Percentiles rank a stretch among this genome's conserved stretches.
Evolutionary conservation across 768 basidiomycete genomes (phyloP).

Genomic region (Suillus lakei): DNA sequence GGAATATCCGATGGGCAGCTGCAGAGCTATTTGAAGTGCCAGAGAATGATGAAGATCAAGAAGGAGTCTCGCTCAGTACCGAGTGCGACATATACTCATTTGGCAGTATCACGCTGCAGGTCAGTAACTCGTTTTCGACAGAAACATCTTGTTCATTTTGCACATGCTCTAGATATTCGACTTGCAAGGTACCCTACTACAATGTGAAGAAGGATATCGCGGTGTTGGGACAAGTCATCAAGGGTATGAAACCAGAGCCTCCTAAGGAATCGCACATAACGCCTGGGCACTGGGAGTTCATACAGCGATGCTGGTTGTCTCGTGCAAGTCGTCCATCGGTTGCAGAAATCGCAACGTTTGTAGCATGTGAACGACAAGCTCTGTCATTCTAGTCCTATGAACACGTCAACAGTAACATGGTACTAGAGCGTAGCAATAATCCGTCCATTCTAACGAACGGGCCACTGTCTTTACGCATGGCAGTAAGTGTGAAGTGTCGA

Average conservation of each 20-base stretch:
- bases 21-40: not conserved
- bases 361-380: not conserved
- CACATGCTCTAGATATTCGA: not conserved
- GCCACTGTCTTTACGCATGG: too few species aligned
- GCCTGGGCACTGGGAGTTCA: not conserved
- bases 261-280: not conserved
- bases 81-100: not conserved
- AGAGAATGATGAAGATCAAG: not conserved
- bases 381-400: too few species aligned
- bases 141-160: not conserved
- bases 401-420: too few species aligned
- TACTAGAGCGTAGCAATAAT: too few species aligned
- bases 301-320: not conserved
- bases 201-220: not conserved
- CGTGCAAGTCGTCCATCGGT: not conserved
- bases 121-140: not conserved
- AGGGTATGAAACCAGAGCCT: not conserved
- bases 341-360: not conserved
- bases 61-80: not conserved
- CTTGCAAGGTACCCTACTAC: conserved; percentile 1
- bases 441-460: too few species aligned
- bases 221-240: too few species aligned
- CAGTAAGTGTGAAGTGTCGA: too few species aligned
- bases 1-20: not conserved
- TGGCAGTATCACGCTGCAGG: not conserved